These are phyloP conservation scores for Curvularia lunata DNA, from an alignment of 2,329 filamentous ascomycete species.

Conservation along the genomic window DNA sequence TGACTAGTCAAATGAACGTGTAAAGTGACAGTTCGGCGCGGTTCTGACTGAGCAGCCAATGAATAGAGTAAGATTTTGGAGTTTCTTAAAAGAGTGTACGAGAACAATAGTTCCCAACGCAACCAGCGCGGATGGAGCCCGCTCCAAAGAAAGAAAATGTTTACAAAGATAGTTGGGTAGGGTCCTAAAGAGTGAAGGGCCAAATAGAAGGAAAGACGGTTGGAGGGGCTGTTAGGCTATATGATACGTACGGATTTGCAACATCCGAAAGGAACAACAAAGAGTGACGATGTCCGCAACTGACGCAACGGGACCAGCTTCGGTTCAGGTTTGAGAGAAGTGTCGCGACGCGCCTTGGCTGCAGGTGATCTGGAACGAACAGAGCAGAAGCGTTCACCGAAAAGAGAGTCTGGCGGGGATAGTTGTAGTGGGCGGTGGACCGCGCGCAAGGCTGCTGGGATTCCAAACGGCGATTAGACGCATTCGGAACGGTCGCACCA, in stretches of 20 bases:
- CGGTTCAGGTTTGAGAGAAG: conserved; percentile 48
- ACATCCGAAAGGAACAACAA: conserved; percentile 42
- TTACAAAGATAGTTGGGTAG: conserved; percentile 40
- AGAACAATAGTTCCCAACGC: conserved; percentile 46
- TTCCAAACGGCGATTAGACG: conserved; percentile 38
- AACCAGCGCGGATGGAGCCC: conserved; percentile 50
- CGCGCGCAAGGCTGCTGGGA: conserved; percentile 45
- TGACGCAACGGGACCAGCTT: conserved; percentile 47
- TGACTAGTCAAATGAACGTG: conserved; percentile 45
- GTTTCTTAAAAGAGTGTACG: conserved; percentile 49
- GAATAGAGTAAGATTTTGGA: conserved; percentile 32
- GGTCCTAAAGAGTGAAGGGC: conserved; percentile 50
- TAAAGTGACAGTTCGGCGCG: conserved; percentile 44
- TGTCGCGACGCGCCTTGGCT: conserved; percentile 51
- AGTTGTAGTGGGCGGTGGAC: conserved; percentile 40
- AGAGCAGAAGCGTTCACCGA: conserved; percentile 49
- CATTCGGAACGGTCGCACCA: conserved; percentile 33
- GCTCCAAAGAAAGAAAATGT: conserved; percentile 45
- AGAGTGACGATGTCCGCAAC: conserved; percentile 42
- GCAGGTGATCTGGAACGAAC: conserved; percentile 50
- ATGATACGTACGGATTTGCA: conserved; percentile 42
- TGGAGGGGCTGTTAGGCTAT: conserved; percentile 45
- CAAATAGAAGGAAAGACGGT: conserved; percentile 44
- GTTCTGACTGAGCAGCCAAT: conserved; percentile 36
- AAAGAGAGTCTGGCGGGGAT: conserved; percentile 42